These are phyloP conservation scores for Globisporangium barbulae DNA, from an alignment of 352 stramenopile species.

Conservation along the genomic window DNA sequence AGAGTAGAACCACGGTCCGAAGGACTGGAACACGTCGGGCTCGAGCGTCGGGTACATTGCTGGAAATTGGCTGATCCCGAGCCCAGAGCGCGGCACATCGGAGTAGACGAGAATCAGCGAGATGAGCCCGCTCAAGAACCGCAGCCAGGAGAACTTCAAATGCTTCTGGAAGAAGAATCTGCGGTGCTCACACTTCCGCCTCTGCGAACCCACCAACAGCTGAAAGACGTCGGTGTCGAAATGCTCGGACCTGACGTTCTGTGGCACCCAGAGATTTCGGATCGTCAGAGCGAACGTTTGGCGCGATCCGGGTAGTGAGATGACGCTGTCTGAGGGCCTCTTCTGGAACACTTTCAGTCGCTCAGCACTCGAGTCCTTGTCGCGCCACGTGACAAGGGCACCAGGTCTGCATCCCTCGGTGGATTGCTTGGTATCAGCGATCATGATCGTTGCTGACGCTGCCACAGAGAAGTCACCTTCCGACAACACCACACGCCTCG, in stretches of 20 bases:
- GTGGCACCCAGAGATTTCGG: not conserved
- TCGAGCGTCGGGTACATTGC: constrained; percentile 24
- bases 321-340: not conserved
- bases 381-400: not conserved
- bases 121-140: constrained; percentile 11
- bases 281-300: constrained; percentile 6
- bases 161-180: constrained; percentile 3
- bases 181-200: not conserved
- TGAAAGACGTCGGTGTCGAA: not conserved
- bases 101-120: constrained; percentile 32
- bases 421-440: not conserved
- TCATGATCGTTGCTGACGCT: not conserved
- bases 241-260: not conserved
- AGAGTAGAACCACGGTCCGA: constrained; percentile 10
- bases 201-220: constrained; percentile 1
- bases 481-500: not conserved
- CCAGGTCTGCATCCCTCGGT: not conserved
- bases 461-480: no score
- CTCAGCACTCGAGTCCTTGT: not conserved
- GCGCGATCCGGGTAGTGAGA: not conserved
- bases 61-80: constrained; percentile 22
- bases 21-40: constrained; percentile 26
- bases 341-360: not conserved
- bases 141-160: constrained; percentile 8
- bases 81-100: constrained; percentile 26